phyloP scores from a whole-genome alignment of 306 rosid species.

The Calophaca sinica region DNA sequence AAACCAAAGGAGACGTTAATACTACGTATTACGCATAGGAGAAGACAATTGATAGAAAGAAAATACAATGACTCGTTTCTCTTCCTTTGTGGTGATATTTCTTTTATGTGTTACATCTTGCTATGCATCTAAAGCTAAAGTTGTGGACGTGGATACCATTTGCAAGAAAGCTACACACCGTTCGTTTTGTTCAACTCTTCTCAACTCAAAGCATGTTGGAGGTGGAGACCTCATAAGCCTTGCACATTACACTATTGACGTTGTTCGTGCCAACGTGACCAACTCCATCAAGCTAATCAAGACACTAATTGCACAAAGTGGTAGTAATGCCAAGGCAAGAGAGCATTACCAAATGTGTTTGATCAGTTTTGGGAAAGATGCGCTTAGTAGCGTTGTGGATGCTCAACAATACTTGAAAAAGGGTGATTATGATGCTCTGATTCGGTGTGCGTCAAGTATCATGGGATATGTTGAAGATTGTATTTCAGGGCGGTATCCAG shows the following conservation, averaged over 20 bases:
- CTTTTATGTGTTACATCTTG: not conserved
- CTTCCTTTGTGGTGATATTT: not conserved
- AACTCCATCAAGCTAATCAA: not conserved
- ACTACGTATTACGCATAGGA: no score
- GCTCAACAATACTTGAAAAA: not conserved
- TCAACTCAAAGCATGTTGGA: not conserved
- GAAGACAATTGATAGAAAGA: not conserved
- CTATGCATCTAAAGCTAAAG: not conserved
- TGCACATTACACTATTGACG: not conserved
- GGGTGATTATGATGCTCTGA: not conserved
- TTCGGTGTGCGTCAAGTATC: not conserved
- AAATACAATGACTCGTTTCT: not conserved
- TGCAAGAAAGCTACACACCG: not conserved
- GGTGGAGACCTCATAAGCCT: not conserved
- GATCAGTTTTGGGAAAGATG: not conserved
- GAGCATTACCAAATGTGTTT: not conserved
- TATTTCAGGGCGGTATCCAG: not conserved
- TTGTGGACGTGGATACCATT: not conserved
- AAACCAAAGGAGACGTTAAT: not conserved
- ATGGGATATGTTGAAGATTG: not conserved
- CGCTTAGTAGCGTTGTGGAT: not conserved
- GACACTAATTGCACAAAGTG: not conserved
- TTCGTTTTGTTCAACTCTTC: not conserved
- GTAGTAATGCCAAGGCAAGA: fast-evolving
- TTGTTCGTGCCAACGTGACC: not conserved